A percentile compares a stretch with the other conserved stretches of the same genome.
These are phyloP conservation scores for Alternaria arbusti DNA, from an alignment of 2,329 filamentous ascomycete genomes.

Conservation along the genomic window DNA sequence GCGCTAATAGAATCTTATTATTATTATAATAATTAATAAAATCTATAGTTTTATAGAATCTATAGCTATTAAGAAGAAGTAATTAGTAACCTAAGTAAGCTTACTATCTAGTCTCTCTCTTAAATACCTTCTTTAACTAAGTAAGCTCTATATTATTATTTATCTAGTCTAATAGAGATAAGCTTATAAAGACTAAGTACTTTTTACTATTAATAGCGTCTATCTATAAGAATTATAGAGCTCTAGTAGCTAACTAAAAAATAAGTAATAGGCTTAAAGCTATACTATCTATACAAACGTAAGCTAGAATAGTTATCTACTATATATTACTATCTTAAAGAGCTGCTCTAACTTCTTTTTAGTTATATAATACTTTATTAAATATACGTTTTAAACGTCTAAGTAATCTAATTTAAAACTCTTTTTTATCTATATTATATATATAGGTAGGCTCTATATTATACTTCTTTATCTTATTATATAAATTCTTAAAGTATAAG, in stretches of 20 bases:
- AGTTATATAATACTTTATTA: neutral
- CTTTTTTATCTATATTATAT: constrained; percentile 7
- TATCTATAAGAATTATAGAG: too few species aligned
- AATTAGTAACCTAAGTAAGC: neutral
- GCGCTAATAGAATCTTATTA: neutral
- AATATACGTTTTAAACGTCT: constrained; percentile 8
- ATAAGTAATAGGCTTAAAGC: too few species aligned
- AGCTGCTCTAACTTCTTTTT: neutral
- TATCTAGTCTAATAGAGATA: constrained; percentile 7
- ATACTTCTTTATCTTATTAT: neutral
- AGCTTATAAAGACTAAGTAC: neutral
- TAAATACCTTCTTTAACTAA: constrained; percentile 20
- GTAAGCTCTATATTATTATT: constrained; percentile 17
- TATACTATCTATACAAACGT: too few species aligned
- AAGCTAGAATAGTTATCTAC: too few species aligned
- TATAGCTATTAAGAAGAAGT: neutral
- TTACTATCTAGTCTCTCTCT: neutral
- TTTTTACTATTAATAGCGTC: too few species aligned
- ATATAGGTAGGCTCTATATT: neutral
- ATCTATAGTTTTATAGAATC: neutral
- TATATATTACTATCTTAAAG: constrained; percentile 9
- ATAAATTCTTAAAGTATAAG: constrained; percentile 15
- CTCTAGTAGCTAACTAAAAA: too few species aligned
- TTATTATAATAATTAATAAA: constrained; percentile 2
- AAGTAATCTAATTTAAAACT: constrained; percentile 4